Base-by-base conservation (phyloP, 371 early-diverging fungal species). In the Lichtheimia corymbifera region DNA sequence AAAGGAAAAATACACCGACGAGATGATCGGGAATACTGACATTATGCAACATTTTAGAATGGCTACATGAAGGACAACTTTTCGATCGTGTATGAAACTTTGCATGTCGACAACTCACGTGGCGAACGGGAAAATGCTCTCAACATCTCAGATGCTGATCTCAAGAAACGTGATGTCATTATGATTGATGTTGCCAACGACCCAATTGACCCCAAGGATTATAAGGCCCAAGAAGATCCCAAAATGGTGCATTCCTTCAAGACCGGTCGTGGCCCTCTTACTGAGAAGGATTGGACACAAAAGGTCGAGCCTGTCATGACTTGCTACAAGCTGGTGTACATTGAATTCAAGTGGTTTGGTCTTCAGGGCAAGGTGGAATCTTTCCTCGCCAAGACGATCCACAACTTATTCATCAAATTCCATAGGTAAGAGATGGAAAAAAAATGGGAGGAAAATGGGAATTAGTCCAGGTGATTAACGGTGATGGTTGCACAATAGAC, bases 261-360 rank as follows among this genome's bases (percentile, higher is more conserved):
- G 79, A 83, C 91, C 0, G 83, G 81, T 5, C 85, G 91, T 61
- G 91, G 91, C 35, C 91, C 90, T 35, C 71, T 91, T 53, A 74
- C 55, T 15, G 65, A 65, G 14, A 64, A 66, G 7, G 59, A 73
- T 44, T 70, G 70, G 73, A 51, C 62, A 53, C 55, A 84, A 65
- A 83, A 70, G 0, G 84, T 82, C 54, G 84, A 85, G 42, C 91
- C 91, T 2, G 83, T 84, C 18, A 91, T 91, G 91, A 89, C 90
- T 2, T 89, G 90, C 68, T 91, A 91, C 73, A 91, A 91, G 68
- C 73, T 89, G 54, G 86, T 89, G 15, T 88, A 87, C 30, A 87
- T 84, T 43, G 90, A 91, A 66, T 91, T 91, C 75, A 83, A 80
- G 55, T 88, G 88, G 87, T 87, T 86, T 63, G 89, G 89, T 0